phyloP scores from a whole-genome alignment of 1,139 yeast species.

The Sugiyamaella japonica region DNA sequence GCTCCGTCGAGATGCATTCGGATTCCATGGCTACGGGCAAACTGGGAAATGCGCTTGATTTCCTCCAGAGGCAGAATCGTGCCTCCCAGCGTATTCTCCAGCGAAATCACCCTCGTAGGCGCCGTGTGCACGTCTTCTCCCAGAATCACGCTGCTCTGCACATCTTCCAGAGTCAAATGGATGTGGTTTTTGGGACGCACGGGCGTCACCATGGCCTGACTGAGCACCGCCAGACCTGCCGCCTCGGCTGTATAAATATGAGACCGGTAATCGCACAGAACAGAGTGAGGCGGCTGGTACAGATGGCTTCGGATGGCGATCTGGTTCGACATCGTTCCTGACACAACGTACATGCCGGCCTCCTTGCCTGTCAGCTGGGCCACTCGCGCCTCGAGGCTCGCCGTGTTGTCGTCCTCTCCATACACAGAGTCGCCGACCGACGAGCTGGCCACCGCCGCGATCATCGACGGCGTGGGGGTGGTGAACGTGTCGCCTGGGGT shows the following conservation, averaged over 20 bases:
- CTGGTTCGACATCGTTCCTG: conserved; percentile 92
- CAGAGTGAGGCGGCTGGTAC: conserved; percentile 81
- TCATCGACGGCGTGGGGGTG: conserved; percentile 79
- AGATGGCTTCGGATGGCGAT: conserved; percentile 77
- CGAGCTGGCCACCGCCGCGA: conserved; percentile 58
- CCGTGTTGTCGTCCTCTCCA: conserved; percentile 74
- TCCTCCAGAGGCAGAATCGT: conserved; percentile 80
- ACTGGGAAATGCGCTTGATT: conserved; percentile 65
- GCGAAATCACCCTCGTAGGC: conserved; percentile 79
- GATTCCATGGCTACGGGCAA: conserved; percentile 65
- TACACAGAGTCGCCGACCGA: conserved; percentile 87
- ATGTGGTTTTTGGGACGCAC: conserved; percentile 72
- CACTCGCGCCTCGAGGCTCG: conserved; percentile 62
- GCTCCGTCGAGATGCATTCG: conserved; percentile 91
- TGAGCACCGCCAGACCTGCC: conserved; percentile 83
- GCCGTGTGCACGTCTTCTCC: conserved; percentile 87
- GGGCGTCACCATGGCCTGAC: conserved; percentile 91
- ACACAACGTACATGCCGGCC: conserved; percentile 79
- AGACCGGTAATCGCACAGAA: conserved; percentile 81
- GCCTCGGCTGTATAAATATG: conserved; percentile 87
- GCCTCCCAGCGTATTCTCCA: conserved; percentile 90
- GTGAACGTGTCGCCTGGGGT: conserved; percentile 79
- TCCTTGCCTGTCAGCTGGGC: conserved; percentile 76
- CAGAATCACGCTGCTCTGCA: conserved; percentile 61
- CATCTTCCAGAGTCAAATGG: conserved; percentile 78